Evolutionary conservation across 2,329 filamentous ascomycete genomes (phyloP), one percentile per base, ranked within the genome.

Genomic region (Alternaria novae-zelandiae): DNA sequence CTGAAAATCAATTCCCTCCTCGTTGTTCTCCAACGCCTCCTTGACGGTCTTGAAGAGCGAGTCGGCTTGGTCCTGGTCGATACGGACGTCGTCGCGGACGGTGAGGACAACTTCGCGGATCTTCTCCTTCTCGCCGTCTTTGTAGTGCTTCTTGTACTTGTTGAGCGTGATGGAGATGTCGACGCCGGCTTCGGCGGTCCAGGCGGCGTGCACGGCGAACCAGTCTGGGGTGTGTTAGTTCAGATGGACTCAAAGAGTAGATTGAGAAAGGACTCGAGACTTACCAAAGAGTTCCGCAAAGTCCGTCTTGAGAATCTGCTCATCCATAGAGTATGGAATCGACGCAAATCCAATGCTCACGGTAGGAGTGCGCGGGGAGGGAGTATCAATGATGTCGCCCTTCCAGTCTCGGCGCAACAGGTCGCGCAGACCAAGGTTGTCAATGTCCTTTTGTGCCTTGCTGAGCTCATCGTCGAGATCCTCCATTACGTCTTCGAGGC

Each of bases 401-500:
- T 84, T 84, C 82, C 82, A 84, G 75, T 84, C 83, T 41, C 82
- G 75, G 9, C 83, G 74, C 26, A 84, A 75, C 50, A 84, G 74
- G 64, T 84, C 82, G 46, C 82, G 80, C 1, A 84, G 74, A 23
- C 72, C 75, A 6, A 84, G 76, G 30, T 78, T 50, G 21, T 75
- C 80, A 20, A 84, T 78, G 57, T 82, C 78, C 60, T 83, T 82
- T 70, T 83, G 82, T 2, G 82, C 82, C 11, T 71, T 66, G 23
- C 73, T 74, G 23, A 84, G 79, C 21, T 79, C 61, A 32, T 82
- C 77, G 56, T 81, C 77, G 0, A 84, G 75, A 5, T 81, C 74
- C 15, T 78, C 68, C 83, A 84, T 84, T 20, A 80, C 78, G 6
- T 81, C 75, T 8, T 79, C 66, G 2, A 84, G 75, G 12, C 80